These are phyloP conservation scores for Quercus rubra DNA, from an alignment of 306 rosid species.

Conservation along the genomic window DNA sequence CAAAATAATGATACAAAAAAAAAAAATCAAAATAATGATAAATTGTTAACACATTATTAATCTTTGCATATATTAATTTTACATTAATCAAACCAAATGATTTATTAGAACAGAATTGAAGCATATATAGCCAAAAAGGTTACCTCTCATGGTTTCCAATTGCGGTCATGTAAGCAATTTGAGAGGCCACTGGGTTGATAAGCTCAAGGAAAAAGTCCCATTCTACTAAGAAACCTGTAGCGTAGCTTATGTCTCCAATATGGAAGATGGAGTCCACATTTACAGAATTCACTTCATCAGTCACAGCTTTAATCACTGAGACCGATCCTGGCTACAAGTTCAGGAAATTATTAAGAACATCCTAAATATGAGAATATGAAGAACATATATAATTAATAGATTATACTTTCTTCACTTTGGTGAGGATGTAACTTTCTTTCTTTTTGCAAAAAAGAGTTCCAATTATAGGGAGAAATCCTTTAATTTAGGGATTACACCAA, in stretches of 20 bases:
- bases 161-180: slow-evolving; percentile 78
- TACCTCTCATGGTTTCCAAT: slow-evolving; percentile 95
- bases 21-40: too few species aligned
- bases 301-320: slow-evolving; percentile 55
- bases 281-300: slow-evolving; percentile 43
- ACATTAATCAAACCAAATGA: neutral
- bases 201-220: slow-evolving; percentile 83
- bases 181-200: slow-evolving; percentile 66
- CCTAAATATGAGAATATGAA: too few species aligned
- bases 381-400: too few species aligned
- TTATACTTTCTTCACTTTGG: neutral
- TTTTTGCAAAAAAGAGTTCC: too few species aligned
- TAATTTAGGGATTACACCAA: too few species aligned
- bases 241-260: slow-evolving; percentile 94
- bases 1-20: neutral
- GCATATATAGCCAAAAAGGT: neutral
- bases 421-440: too few species aligned
- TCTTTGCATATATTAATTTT: neutral
- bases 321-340: slow-evolving; percentile 72
- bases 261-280: slow-evolving; percentile 65
- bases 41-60: neutral
- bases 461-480: too few species aligned
- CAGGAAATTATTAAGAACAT: neutral
- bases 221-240: slow-evolving; percentile 82
- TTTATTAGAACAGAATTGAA: neutral